Percentiles rank a stretch among this genome's conserved stretches.
Evolutionary conservation across 805 yeast species (phyloP).

Genomic region (Candida qinlingensis): DNA sequence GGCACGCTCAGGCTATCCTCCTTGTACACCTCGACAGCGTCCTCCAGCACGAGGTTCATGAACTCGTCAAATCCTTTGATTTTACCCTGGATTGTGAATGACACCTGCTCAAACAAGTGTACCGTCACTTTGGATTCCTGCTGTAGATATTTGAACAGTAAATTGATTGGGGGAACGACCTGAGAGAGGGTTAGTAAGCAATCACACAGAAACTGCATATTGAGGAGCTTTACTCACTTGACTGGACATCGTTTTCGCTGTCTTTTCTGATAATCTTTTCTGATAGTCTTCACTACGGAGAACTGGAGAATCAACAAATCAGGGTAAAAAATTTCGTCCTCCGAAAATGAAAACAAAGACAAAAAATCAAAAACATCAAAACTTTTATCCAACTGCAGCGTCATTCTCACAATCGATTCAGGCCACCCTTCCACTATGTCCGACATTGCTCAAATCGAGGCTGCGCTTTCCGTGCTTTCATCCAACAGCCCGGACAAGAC

Average conservation of each 20-base stretch:
- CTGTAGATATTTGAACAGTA: conserved; percentile 81
- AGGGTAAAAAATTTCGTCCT: neutral
- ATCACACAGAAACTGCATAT: neutral
- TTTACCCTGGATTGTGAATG: conserved; percentile 71
- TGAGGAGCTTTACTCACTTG: conserved; percentile 1
- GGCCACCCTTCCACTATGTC: neutral
- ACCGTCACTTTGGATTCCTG: conserved; percentile 74
- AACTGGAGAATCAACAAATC: neutral
- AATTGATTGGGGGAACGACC: conserved; percentile 88
- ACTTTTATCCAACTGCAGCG: too few relatives aligned
- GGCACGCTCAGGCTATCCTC: conserved; percentile 44
- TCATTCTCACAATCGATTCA: too few relatives aligned
- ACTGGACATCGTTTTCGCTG: conserved; percentile 35
- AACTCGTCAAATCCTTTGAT: conserved; percentile 95
- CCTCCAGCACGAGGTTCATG: conserved; percentile 74
- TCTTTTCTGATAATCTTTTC: neutral
- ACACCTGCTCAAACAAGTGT: conserved; percentile 87
- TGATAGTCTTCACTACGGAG: neutral
- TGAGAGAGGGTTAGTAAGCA: conserved; percentile 15
- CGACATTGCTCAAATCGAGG: conserved; percentile 14
- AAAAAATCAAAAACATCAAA: too few relatives aligned
- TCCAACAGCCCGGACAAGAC: conserved; percentile 29
- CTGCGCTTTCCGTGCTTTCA: conserved; percentile 24
- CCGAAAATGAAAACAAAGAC: neutral
- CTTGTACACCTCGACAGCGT: conserved; percentile 57